phyloP scores from a whole-genome alignment of 2,329 filamentous ascomycete genomes.

The Fusarium pseudonygamai region DNA sequence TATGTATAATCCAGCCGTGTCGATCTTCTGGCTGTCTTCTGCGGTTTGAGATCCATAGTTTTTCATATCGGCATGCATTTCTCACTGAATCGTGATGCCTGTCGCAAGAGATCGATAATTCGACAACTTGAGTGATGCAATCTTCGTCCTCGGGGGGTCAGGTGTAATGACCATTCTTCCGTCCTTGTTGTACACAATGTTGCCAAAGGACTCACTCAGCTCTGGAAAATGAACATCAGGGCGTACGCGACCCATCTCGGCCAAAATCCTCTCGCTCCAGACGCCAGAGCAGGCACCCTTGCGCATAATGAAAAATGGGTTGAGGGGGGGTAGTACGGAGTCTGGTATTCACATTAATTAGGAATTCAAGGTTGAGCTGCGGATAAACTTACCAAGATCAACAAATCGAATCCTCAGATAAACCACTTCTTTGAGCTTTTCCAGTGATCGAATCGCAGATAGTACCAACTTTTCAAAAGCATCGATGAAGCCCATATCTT shows the following conservation, averaged over 20 bases:
- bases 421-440: conserved; percentile 66
- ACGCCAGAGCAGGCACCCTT: conserved; percentile 72
- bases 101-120: conserved; percentile 64
- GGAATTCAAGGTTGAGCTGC: not conserved
- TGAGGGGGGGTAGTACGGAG: conserved; percentile 74
- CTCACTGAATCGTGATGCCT: conserved; percentile 50
- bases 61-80: not conserved
- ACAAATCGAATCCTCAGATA: conserved; percentile 78
- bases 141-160: conserved; percentile 61
- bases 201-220: conserved; percentile 71
- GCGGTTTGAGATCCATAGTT: not conserved
- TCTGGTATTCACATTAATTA: conserved; percentile 56
- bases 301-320: conserved; percentile 75
- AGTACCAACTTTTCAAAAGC: conserved; percentile 76
- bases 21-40: not conserved
- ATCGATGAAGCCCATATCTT: conserved; percentile 75
- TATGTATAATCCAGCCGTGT: not conserved
- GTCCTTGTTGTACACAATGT: conserved; percentile 67
- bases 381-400: conserved; percentile 66
- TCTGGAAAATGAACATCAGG: conserved; percentile 69
- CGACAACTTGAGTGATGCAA: conserved; percentile 65
- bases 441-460: conserved; percentile 68
- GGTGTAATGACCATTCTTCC: conserved; percentile 66
- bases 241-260: conserved; percentile 66
- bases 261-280: conserved; percentile 75